Conservation (phyloP, 2,329 filamentous ascomycete genomes). For the Juglanconis sp. region DNA sequence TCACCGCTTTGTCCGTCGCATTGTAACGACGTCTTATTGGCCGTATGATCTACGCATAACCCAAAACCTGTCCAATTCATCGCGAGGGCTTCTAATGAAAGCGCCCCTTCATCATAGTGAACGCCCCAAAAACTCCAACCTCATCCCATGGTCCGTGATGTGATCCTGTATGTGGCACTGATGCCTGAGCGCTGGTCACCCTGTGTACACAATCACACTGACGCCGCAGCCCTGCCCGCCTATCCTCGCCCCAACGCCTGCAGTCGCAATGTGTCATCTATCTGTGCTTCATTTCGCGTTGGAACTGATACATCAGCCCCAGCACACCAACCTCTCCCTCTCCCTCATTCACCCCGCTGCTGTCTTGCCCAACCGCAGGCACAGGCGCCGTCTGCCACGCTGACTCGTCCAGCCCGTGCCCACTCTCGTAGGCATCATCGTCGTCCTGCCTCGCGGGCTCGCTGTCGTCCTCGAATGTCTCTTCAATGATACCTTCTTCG, state of each 20-base stretch:
- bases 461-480: conserved; percentile 47
- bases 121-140: not conserved
- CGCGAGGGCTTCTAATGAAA: not conserved
- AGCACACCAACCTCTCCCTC: conserved; percentile 54
- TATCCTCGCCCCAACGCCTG: not conserved
- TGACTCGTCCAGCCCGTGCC: conserved; percentile 53
- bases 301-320: conserved; percentile 56
- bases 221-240: not conserved
- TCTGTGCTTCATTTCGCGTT: conserved; percentile 52
- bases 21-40: not conserved
- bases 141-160: not conserved
- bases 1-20: not conserved
- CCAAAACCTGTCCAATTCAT: not conserved
- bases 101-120: not conserved
- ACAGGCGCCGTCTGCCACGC: conserved; percentile 57
- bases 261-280: not conserved
- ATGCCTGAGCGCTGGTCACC: not conserved
- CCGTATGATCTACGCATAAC: not conserved
- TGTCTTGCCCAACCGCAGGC: conserved; percentile 49
- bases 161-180: not conserved
- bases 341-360: conserved; percentile 43
- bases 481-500: conserved; percentile 53
- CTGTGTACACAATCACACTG: not conserved
- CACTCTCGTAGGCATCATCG: conserved; percentile 53
- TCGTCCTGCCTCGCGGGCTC: conserved; percentile 54